A percentile compares a stretch with the other conserved stretches of the same genome.
Evolutionary conservation across 177 flowering plant genomes (phyloP).

Genomic region (Vitis hybrid): DNA sequence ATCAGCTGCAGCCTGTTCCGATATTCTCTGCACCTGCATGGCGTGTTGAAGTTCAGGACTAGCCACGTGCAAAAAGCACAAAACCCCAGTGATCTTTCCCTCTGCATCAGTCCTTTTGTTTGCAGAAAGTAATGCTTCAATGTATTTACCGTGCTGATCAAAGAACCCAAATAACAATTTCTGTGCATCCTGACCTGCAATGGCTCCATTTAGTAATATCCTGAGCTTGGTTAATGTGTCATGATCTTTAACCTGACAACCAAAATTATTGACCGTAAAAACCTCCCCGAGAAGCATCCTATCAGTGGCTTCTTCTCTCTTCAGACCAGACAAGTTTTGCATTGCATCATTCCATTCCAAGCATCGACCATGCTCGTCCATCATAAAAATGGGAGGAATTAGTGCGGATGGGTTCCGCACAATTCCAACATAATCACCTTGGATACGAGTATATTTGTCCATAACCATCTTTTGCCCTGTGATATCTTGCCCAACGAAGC

Average conservation of each 20-base stretch:
- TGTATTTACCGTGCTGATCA: conserved; percentile 48
- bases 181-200: conserved; percentile 59
- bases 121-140: conserved; percentile 70
- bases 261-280: conserved; percentile 48
- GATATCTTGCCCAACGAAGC: conserved; percentile 84
- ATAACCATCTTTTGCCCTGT: conserved; percentile 59
- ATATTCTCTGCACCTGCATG: conserved; percentile 53
- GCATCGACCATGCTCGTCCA: conserved; percentile 69
- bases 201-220: conserved; percentile 55
- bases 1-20: conserved; percentile 60
- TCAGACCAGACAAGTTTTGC: conserved; percentile 68
- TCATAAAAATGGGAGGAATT: conserved; percentile 89
- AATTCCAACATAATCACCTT: conserved; percentile 77
- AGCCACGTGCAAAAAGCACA: conserved; percentile 76
- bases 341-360: conserved; percentile 83
- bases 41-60: conserved; percentile 80
- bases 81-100: conserved; percentile 59
- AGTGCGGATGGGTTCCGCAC: conserved; percentile 62
- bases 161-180: conserved; percentile 68
- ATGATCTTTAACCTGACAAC: conserved; percentile 70
- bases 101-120: conserved; percentile 53
- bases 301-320: conserved; percentile 53
- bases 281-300: conserved; percentile 79
- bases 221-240: conserved; percentile 67
- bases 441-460: conserved; percentile 70